Percentiles rank a stretch among this genome's conserved stretches.
These are phyloP conservation scores for Blastobotrys serpentis DNA, from an alignment of 1,139 yeast species.

Conservation along the genomic window DNA sequence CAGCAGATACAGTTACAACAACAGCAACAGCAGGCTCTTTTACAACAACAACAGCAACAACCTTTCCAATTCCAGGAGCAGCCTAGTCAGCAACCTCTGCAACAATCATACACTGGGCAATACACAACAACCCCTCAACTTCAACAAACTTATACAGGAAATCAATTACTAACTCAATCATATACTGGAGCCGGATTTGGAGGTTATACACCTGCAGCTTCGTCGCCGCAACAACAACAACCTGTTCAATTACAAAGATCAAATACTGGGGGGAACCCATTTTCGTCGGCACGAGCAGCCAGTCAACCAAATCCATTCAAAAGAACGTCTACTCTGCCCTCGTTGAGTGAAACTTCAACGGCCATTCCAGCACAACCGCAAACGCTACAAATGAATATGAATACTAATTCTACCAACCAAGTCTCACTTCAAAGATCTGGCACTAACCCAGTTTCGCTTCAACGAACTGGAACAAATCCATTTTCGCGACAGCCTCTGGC, in stretches of 20 bases:
- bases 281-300: conserved; percentile 20
- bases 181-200: conserved; percentile 60
- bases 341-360: conserved; percentile 16
- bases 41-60: conserved; percentile 22
- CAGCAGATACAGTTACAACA: conserved; percentile 14
- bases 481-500: conserved; percentile 26
- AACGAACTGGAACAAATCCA: conserved; percentile 51
- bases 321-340: conserved; percentile 26
- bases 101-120: conserved; percentile 18
- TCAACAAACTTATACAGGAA: conserved; percentile 7
- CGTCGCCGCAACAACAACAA: conserved; percentile 22
- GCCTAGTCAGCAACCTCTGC: conserved; percentile 21
- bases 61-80: conserved; percentile 21
- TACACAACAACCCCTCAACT: conserved; percentile 3
- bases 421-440: conserved; percentile 36
- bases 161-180: conserved; percentile 19
- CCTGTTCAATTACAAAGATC: conserved; percentile 23
- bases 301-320: conserved; percentile 32
- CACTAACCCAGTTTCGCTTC: conserved; percentile 33
- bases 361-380: conserved; percentile 18
- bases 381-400: background rate
- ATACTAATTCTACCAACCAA: conserved; percentile 11
- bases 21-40: too few relatives aligned
- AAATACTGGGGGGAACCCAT: conserved; percentile 35
- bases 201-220: conserved; percentile 47